Evolutionary conservation across 768 basidiomycete species (phyloP), one percentile per base, ranked within the genome.

Genomic region (Leccinellum luteum): DNA sequence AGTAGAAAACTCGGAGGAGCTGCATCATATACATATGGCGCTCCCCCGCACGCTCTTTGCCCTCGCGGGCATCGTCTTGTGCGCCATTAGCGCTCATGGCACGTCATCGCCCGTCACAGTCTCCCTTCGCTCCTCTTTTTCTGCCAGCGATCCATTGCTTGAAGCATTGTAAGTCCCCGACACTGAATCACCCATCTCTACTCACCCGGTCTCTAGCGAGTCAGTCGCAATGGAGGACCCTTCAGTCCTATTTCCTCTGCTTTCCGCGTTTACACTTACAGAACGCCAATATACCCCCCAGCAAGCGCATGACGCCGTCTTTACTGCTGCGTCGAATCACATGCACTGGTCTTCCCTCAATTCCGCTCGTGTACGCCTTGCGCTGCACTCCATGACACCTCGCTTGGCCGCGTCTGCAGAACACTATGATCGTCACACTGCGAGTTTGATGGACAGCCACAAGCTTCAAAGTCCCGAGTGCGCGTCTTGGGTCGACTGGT

Each of bases 401-500:
- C 87, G 85, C 65, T 81, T 98, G 27, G 86, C 92, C 57, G 94
- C 94, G 0, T 90, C 87, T 66, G 92, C 89, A 68, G 81, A 87
- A 52, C 85, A 85, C 68, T 95, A 93, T 64, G 69, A 62, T 63
- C 70, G 51, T 69, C 76, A 62, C 66, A 73, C 53, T 67, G 74
- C 61, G 51, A 58, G 48, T 63, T 64, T 54, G 59, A 15, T 55
- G 10, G 61, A 66, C 30, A 60, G 28, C 41, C 66, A 73, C 60
- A 73, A 62, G 67, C 73, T 68, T 32, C 23, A 35, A 15, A 55
- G 17, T 15, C 54, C 60, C 13, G 61, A 71, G 13, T 89, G 86
- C 64, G 85, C 79, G 2, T 86, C 87, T 13, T 94, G 87, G 91
- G 87, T 90, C 12, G 90, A 90, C 55, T 92, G 89, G 91, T 88